These are phyloP conservation scores for Magnusiomyces suaveolens DNA, from an alignment of 1,139 yeast species.

Conservation along the genomic window DNA sequence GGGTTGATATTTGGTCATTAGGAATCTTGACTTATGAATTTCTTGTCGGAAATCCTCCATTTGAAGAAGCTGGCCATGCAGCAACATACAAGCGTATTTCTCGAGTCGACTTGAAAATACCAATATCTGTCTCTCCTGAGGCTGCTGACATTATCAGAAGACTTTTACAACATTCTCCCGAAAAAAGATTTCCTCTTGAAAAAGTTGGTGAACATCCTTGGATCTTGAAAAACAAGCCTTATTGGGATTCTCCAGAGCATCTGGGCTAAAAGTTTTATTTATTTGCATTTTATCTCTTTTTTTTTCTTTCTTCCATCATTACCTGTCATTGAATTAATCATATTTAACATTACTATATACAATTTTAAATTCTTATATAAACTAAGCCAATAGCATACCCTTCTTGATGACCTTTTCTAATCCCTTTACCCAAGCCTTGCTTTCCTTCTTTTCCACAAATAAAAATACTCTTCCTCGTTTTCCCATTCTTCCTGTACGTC, in stretches of 20 bases:
- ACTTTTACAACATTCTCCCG: conserved; percentile 59
- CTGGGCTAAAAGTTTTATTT: conserved; percentile 5
- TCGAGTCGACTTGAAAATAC: conserved; percentile 64
- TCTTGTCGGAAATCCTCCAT: conserved; percentile 80
- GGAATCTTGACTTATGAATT: conserved; percentile 84
- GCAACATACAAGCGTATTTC: conserved; percentile 74
- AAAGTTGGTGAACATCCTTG: conserved; percentile 73
- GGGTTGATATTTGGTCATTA: conserved; percentile 87
- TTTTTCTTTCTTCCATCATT: background rate
- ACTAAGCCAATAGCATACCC: conserved; percentile 18
- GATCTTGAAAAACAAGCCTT: conserved; percentile 55
- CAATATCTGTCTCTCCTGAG: conserved; percentile 56
- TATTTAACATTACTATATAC: background rate
- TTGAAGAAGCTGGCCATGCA: conserved; percentile 67
- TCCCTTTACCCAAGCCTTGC: conserved; percentile 75
- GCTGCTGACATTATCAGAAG: conserved; percentile 65
- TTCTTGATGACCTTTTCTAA: conserved; percentile 60
- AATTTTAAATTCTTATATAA: background rate
- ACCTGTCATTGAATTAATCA: too few species aligned
- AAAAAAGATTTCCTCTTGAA: conserved; percentile 48
- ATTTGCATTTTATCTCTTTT: background rate
- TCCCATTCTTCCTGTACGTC: conserved; percentile 90
- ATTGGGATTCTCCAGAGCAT: conserved; percentile 33
- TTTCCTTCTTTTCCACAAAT: conserved; percentile 55
- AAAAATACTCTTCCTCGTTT: conserved; percentile 81